phyloP scores from a whole-genome alignment of 1,139 yeast genomes.

The Hansenula anomala region DNA sequence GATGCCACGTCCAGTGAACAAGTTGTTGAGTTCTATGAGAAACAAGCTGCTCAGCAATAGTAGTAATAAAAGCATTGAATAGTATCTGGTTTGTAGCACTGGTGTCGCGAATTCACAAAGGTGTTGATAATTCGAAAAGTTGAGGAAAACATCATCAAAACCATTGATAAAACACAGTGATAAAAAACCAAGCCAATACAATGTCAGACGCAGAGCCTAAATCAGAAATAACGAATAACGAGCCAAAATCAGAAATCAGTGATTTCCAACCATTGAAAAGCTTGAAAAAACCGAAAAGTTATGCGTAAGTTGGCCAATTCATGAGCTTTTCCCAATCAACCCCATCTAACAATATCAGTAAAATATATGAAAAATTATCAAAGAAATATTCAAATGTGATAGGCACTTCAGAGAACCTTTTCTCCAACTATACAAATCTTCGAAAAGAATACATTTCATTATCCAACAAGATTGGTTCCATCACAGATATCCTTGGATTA shows the following conservation, averaged over 20 bases:
- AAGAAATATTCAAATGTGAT: neutral
- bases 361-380: neutral
- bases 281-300: neutral
- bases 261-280: neutral
- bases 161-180: too few species aligned
- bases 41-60: conserved; percentile 40
- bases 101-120: too few species aligned
- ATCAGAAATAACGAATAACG: neutral
- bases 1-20: conserved; percentile 90
- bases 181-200: neutral
- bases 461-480: neutral
- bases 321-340: neutral
- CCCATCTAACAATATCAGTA: neutral
- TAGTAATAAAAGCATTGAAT: neutral
- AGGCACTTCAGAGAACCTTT: neutral
- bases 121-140: too few species aligned
- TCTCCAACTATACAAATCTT: neutral
- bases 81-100: too few species aligned
- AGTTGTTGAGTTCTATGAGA: conserved; percentile 82
- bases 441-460: neutral
- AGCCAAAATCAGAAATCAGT: too few species aligned
- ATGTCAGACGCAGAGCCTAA: neutral
- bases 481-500: neutral
- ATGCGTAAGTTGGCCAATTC: neutral
- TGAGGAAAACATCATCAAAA: too few species aligned